These are phyloP conservation scores for Malus domestica DNA, from an alignment of 306 rosid genomes.

Conservation along the genomic window DNA sequence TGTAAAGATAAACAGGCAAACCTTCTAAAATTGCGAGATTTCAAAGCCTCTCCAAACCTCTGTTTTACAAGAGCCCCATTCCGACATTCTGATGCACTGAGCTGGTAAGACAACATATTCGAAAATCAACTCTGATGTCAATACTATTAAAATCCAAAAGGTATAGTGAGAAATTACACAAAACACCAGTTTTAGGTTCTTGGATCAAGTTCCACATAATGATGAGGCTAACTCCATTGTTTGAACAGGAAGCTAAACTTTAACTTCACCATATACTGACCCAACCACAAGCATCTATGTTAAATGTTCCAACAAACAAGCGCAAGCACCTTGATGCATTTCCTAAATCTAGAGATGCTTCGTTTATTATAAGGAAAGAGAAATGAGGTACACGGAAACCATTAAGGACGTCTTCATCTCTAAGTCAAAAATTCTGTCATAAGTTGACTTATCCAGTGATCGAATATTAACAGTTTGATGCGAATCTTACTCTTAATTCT, in stretches of 20 bases:
- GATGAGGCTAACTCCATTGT: neutral
- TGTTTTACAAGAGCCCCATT: slow-evolving; percentile 65
- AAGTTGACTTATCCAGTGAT: neutral
- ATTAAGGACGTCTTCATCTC: neutral
- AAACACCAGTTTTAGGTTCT: neutral
- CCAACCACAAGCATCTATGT: neutral
- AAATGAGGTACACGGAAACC: neutral
- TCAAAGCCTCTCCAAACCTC: slow-evolving; percentile 59
- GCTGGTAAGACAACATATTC: slow-evolving; percentile 38
- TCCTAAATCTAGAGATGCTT: neutral
- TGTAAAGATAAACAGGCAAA: slow-evolving; percentile 21
- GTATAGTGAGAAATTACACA: slow-evolving; percentile 4
- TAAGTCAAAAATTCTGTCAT: neutral
- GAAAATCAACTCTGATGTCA: neutral
- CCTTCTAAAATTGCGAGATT: slow-evolving; percentile 54
- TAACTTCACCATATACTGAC: neutral
- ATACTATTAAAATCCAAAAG: neutral
- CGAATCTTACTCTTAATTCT: neutral
- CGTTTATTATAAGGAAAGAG: neutral
- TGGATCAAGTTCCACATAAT: neutral
- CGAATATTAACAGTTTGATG: neutral
- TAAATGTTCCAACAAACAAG: neutral
- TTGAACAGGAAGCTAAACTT: neutral
- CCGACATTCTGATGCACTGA: slow-evolving; percentile 71
- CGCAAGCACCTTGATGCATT: neutral